Percentiles rank a stretch among this genome's conserved stretches.
These are phyloP conservation scores for Echium plantagineum DNA, from an alignment of 257 asterid genomes.

Conservation along the genomic window DNA sequence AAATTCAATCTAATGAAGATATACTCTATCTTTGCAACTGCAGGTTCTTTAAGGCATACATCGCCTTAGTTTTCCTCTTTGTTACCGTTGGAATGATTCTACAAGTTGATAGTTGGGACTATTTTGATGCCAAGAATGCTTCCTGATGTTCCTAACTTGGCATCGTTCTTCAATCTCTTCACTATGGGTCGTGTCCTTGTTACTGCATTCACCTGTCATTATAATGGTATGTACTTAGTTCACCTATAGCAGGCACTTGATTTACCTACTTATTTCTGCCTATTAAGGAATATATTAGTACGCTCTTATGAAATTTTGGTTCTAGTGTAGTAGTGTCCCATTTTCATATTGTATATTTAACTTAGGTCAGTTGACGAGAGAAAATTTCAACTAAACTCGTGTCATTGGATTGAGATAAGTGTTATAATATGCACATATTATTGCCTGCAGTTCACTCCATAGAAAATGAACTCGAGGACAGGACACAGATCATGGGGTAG, in stretches of 20 bases:
- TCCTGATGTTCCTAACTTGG: conserved; percentile 49
- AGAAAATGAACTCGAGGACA: too few relatives aligned
- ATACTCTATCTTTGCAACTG: conserved; percentile 7
- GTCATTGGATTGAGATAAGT: too few relatives aligned
- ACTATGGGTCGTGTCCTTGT: too few relatives aligned
- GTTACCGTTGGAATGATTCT: conserved; percentile 69
- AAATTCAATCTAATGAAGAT: not conserved
- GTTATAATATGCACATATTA: conserved; percentile 1
- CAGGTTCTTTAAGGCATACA: conserved; percentile 93
- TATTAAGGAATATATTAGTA: too few relatives aligned
- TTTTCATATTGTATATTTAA: too few relatives aligned
- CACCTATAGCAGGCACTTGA: too few relatives aligned
- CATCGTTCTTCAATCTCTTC: conserved; percentile 71
- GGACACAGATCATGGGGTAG: conserved; percentile 64
- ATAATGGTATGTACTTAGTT: conserved; percentile 46
- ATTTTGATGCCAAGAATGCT: conserved; percentile 66
- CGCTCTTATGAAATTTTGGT: too few relatives aligned
- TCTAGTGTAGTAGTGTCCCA: too few relatives aligned
- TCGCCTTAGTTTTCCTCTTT: conserved; percentile 92
- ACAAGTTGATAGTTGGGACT: conserved; percentile 63
- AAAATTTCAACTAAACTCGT: too few relatives aligned
- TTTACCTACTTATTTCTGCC: too few relatives aligned
- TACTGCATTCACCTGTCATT: conserved; percentile 96
- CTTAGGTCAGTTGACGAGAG: too few relatives aligned
- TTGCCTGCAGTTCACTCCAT: conserved; percentile 71